Percentiles rank a stretch among this genome's conserved stretches.
Conservation (phyloP, 2,329 filamentous ascomycete genomes). For the Arachnopeziza araneosa region DNA sequence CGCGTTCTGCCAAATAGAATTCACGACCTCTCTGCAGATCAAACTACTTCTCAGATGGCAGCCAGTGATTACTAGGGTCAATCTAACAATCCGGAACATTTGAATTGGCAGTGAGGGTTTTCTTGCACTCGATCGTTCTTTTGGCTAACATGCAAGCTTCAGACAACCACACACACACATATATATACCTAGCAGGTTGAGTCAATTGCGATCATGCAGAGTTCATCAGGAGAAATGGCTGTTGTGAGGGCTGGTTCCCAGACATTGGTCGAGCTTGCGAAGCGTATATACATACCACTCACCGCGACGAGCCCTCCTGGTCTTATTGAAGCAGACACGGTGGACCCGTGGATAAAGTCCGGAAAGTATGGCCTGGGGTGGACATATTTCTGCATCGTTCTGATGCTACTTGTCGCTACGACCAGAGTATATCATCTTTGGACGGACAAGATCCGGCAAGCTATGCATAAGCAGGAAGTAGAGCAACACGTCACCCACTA, state of each 20-base stretch:
- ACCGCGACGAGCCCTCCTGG: constrained; percentile 55
- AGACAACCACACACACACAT: neutral
- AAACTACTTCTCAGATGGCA: constrained; percentile 1
- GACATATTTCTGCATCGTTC: constrained; percentile 77
- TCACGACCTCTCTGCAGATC: neutral
- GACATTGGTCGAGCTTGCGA: constrained; percentile 25
- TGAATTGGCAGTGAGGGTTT: neutral
- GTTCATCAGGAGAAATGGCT: constrained; percentile 11
- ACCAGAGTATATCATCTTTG: constrained; percentile 82
- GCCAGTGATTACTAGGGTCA: neutral
- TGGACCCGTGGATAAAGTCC: constrained; percentile 75
- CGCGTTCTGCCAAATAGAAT: neutral
- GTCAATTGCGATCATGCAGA: constrained; percentile 9
- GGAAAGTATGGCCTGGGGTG: constrained; percentile 84
- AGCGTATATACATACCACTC: constrained; percentile 54
- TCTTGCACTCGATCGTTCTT: neutral
- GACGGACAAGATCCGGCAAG: constrained; percentile 89
- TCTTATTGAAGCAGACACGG: constrained; percentile 54
- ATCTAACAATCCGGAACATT: neutral
- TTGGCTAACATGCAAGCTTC: neutral
- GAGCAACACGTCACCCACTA: constrained; percentile 55
- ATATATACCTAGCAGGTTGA: neutral
- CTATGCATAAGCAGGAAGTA: constrained; percentile 78
- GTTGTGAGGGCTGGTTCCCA: constrained; percentile 20
- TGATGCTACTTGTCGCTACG: constrained; percentile 61